Conservation (phyloP, 2,329 filamentous ascomycete genomes). For the Diaporthe sp. region DNA sequence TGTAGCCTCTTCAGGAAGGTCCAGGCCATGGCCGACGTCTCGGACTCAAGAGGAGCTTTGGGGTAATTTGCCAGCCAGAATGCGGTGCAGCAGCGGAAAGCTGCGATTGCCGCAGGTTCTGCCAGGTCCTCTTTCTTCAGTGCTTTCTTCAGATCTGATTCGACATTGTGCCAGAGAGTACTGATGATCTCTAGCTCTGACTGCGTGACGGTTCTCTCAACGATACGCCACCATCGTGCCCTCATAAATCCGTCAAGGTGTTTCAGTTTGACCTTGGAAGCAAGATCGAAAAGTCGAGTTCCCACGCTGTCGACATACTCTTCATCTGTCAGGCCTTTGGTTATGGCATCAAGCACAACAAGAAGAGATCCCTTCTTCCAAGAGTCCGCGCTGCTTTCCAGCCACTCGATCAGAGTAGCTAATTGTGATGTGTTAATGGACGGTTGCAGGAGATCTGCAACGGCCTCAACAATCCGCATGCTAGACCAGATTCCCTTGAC, state of each 20-base stretch:
- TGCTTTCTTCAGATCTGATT: conserved; percentile 37
- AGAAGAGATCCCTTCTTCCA: conserved; percentile 48
- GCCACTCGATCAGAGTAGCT: conserved; percentile 54
- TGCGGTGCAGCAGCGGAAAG: conserved; percentile 44
- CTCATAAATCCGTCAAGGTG: conserved; percentile 12
- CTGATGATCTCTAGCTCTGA: conserved; percentile 39
- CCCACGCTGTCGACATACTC: conserved; percentile 55
- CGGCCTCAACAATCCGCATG: conserved; percentile 37
- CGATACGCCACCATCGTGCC: conserved; percentile 39
- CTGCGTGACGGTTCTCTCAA: conserved; percentile 42
- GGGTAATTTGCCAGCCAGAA: conserved; percentile 44
- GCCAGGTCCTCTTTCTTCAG: conserved; percentile 38
- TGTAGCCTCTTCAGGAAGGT: conserved; percentile 42
- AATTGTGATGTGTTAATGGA: conserved; percentile 58
- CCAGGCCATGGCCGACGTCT: conserved; percentile 41
- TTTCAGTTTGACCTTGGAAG: conserved; percentile 36
- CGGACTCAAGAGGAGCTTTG: conserved; percentile 39
- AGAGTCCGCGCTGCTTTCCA: conserved; percentile 45
- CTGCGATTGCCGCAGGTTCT: conserved; percentile 41
- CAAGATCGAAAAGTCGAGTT: conserved; percentile 50
- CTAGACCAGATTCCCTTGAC: conserved; percentile 43
- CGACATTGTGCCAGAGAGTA: conserved; percentile 42
- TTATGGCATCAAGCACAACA: conserved; percentile 55
- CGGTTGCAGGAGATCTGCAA: conserved; percentile 49
- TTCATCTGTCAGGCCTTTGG: conserved; percentile 53